These are phyloP conservation scores for Boletales sp. DNA, from an alignment of 768 basidiomycete genomes.

Conservation along the genomic window DNA sequence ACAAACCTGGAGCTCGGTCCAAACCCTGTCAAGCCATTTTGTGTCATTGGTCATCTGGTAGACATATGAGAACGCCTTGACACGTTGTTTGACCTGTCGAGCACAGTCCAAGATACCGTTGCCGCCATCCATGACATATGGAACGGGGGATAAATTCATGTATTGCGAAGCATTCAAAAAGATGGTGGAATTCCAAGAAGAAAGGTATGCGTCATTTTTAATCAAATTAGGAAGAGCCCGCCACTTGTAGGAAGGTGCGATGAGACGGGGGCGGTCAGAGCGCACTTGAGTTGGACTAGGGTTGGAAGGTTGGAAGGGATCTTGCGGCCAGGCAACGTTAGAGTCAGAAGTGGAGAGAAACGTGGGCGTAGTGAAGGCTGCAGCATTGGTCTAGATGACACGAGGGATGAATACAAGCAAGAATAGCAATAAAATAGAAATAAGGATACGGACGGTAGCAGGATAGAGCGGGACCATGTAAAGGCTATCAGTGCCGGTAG, in stretches of 20 bases:
- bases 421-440: neutral
- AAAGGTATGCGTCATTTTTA: slow-evolving; percentile 77
- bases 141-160: slow-evolving; percentile 56
- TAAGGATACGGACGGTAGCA: slow-evolving; percentile 63
- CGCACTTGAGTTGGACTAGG: slow-evolving; percentile 62
- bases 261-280: slow-evolving; percentile 81
- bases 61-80: slow-evolving; percentile 91
- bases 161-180: slow-evolving; percentile 85
- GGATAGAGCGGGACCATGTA: slow-evolving; percentile 86
- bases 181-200: slow-evolving; percentile 87
- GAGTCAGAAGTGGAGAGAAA: slow-evolving; percentile 56
- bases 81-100: slow-evolving; percentile 81
- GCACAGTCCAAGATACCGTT: slow-evolving; percentile 92
- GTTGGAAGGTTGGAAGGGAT: slow-evolving; percentile 66
- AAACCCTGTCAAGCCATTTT: slow-evolving; percentile 84
- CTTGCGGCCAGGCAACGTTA: slow-evolving; percentile 70
- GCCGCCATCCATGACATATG: slow-evolving; percentile 72
- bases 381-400: slow-evolving; percentile 61
- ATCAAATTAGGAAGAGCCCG: slow-evolving; percentile 74
- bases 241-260: slow-evolving; percentile 94
- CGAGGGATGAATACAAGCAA: neutral
- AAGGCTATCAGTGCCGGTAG: slow-evolving; percentile 74
- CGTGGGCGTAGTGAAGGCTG: slow-evolving; percentile 67
- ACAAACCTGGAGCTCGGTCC: slow-evolving; percentile 76
- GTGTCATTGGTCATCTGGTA: slow-evolving; percentile 92